These are phyloP conservation scores for Backusella morwellensis DNA, from an alignment of 192 early-diverging fungal species.

Conservation along the genomic window DNA sequence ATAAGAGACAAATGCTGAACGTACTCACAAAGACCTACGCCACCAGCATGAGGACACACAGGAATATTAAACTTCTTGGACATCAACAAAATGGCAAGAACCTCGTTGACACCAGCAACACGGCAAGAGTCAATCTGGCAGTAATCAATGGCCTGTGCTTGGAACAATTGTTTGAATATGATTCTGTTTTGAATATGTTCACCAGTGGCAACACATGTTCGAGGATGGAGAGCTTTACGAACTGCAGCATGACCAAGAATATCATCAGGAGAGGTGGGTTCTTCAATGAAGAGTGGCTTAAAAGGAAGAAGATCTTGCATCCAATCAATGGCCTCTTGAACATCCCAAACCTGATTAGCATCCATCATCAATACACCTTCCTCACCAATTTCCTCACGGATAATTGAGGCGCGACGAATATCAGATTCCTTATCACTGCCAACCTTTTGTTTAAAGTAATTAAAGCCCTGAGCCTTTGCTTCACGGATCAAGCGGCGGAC, in stretches of 20 bases:
- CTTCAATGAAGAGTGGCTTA: constrained; percentile 47
- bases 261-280: constrained; percentile 45
- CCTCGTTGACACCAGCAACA: constrained; percentile 39
- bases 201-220: constrained; percentile 35
- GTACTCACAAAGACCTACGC: constrained; percentile 38
- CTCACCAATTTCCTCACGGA: constrained; percentile 42
- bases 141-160: constrained; percentile 38
- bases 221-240: constrained; percentile 37
- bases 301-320: constrained; percentile 40
- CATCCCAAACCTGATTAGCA: constrained; percentile 52
- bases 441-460: constrained; percentile 47
- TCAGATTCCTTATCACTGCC: constrained; percentile 35
- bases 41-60: constrained; percentile 39
- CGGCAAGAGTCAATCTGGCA: constrained; percentile 42
- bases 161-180: constrained; percentile 43
- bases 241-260: constrained; percentile 39
- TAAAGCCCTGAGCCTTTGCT: constrained; percentile 42
- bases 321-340: constrained; percentile 46
- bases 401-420: constrained; percentile 39
- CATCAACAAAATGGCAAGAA: constrained; percentile 39
- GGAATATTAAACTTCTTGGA: constrained; percentile 39
- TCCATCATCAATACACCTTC: constrained; percentile 46
- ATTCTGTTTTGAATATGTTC: constrained; percentile 42
- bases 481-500: constrained; percentile 29
- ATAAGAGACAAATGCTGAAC: constrained; percentile 40